These are phyloP conservation scores for Obelidium mucronatum DNA, from an alignment of 192 early-diverging fungal species.

Conservation along the genomic window DNA sequence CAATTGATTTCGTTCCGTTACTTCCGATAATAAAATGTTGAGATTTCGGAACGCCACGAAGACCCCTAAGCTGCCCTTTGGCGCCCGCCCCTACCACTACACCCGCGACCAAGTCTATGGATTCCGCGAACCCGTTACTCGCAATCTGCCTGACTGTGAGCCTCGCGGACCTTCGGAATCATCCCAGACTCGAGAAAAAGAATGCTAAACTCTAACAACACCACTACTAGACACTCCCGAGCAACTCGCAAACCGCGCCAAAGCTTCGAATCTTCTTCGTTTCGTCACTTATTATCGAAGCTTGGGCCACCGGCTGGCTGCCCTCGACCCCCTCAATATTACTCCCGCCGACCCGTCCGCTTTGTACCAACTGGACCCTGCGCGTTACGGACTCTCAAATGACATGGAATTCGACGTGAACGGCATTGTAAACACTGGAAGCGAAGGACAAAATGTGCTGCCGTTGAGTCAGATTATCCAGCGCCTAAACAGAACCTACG, in stretches of 20 bases:
- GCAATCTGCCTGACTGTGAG: constrained; percentile 79
- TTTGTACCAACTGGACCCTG: constrained; percentile 76
- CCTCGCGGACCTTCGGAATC: neutral
- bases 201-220: neutral
- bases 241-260: constrained; percentile 84
- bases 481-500: constrained; percentile 71
- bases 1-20: too few species aligned
- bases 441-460: constrained; percentile 55
- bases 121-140: constrained; percentile 78
- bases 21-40: too few species aligned
- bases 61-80: too few species aligned
- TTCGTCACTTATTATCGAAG: constrained; percentile 76
- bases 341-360: constrained; percentile 57
- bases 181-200: neutral
- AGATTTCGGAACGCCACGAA: too few species aligned
- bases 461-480: constrained; percentile 72
- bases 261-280: constrained; percentile 84
- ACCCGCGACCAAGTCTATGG: constrained; percentile 83
- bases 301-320: constrained; percentile 81
- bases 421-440: constrained; percentile 75
- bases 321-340: constrained; percentile 88
- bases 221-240: constrained; percentile 67
- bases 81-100: constrained; percentile 62
- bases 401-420: constrained; percentile 66
- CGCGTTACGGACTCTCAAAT: constrained; percentile 80